Base-by-base conservation (phyloP, 2,329 filamentous ascomycete genomes). In the Diaporthe humulicola region DNA sequence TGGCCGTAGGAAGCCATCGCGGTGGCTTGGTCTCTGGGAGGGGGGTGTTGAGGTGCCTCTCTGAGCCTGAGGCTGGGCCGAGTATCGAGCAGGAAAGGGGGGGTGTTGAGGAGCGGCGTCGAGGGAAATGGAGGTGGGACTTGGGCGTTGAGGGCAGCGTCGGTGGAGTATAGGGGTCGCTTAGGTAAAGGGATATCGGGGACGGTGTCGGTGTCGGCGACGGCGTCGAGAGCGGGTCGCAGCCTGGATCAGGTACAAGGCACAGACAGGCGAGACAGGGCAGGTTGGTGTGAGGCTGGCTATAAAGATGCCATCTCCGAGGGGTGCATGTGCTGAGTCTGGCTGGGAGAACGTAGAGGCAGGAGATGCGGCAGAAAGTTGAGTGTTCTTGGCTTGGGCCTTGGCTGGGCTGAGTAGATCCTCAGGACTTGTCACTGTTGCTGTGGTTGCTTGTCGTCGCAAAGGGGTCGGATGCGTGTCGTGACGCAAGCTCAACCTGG, bases 1-100 rank as follows among this genome's bases (percentile, higher is more conserved):
- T 84, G 79, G 77, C 85, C 83, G 81, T 84, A 85, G 75, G 84
- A 85, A 78, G 84, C 82, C 84, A 86, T 86, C 73, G 76, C 74
- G 73, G 70, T 48, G 74, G 74, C 74, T 67, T 73, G 40, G 40
- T 38, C 48, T 40, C 33, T 50, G 64, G 60, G 71, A 10, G 48
- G n/a, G 74, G 36, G 50, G n/a, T 67, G 67, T 52, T 56, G 57
- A 33, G 71, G 57, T 15, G 57, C 58, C 70, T 72, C 64, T 69
- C 66, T 50, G 70, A 69, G 74, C 74, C 70, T 72, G 38, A 42
- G 70, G 61, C 64, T 69, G 64, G 64, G n/a, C 74, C 54, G 70
- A 72, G 48, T 60, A 72, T 72, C 70, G 70, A 50, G 45, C 48
- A 61, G 57, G 45, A 72, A 72, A 45, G 57, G 48, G 70, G 57